A percentile compares a stretch with the other conserved stretches of the same genome.
Conservation (phyloP, 495 filamentous ascomycete species). For the Aspergillus haitiensis region DNA sequence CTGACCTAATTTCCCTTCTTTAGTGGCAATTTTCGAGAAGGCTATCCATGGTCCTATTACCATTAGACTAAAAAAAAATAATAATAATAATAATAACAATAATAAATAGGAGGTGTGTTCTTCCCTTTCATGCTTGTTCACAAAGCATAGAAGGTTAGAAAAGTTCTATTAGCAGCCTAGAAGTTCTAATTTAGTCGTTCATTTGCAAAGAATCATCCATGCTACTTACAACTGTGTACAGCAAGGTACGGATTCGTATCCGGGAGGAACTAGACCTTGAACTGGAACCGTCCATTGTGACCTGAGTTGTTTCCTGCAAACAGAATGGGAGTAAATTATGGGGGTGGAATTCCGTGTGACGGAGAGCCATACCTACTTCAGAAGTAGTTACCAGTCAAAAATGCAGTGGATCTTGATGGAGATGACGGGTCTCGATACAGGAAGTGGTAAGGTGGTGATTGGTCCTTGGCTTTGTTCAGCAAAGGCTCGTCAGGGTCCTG, state of each 20-base stretch:
- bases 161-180: not conserved
- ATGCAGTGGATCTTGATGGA: conserved; percentile 1
- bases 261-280: too few species aligned
- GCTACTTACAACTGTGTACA: not conserved
- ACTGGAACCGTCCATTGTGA: too few species aligned
- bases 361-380: not conserved
- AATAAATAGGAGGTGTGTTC: not conserved
- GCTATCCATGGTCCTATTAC: not conserved
- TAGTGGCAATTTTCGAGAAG: not conserved
- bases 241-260: not conserved
- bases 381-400: not conserved
- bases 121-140: not conserved
- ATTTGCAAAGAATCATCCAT: not conserved
- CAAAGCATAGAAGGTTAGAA: too few species aligned
- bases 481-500: too few species aligned
- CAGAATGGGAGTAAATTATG: not conserved
- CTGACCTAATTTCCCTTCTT: not conserved
- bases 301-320: conserved; percentile 1
- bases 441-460: too few species aligned
- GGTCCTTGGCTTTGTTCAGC: not conserved
- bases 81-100: too few species aligned
- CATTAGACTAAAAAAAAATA: too few species aligned
- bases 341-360: not conserved
- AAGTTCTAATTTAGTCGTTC: not conserved
- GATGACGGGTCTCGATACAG: not conserved